These are phyloP conservation scores for Cucumis cinereus DNA, from an alignment of 306 rosid genomes.

Conservation along the genomic window DNA sequence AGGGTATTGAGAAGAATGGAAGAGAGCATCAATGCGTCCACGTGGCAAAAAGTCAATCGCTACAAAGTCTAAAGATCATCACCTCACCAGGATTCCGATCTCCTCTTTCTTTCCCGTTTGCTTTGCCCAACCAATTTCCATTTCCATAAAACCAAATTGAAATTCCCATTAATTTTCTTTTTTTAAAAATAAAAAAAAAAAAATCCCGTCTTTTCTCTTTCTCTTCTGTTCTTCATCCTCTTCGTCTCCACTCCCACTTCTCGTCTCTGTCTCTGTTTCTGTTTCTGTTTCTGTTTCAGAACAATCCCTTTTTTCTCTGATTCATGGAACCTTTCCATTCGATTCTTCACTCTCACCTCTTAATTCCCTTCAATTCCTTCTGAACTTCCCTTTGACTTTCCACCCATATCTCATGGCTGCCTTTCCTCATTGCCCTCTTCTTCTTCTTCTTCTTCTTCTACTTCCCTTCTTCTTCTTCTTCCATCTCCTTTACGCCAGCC, in stretches of 20 bases:
- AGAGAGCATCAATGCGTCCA: conserved; percentile 5
- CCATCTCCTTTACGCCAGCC: conserved; percentile 32
- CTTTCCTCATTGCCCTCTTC: conserved; percentile 24
- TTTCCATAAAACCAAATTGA: neutral
- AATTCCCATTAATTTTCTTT: neutral
- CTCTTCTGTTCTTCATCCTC: neutral
- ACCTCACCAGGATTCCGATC: conserved; percentile 4
- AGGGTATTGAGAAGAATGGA: neutral
- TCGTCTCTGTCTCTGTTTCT: neutral
- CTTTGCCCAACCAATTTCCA: neutral
- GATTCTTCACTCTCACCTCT: conserved; percentile 9
- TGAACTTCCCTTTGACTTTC: conserved; percentile 30
- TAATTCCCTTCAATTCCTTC: neutral
- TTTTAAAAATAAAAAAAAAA: no score
- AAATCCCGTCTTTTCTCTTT: neutral
- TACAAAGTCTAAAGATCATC: neutral
- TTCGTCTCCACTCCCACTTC: neutral
- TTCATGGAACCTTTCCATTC: conserved; percentile 1
- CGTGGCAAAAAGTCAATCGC: conserved; percentile 9
- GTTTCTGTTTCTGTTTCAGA: neutral
- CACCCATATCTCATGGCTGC: conserved; percentile 43
- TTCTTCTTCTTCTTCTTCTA: conserved; percentile 19
- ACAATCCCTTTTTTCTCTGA: neutral
- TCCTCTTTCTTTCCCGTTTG: neutral
- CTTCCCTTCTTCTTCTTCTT: conserved; percentile 16